Base-by-base conservation (phyloP, 371 early-diverging fungal genomes). In the Thermomucor indicae-seudaticae region DNA sequence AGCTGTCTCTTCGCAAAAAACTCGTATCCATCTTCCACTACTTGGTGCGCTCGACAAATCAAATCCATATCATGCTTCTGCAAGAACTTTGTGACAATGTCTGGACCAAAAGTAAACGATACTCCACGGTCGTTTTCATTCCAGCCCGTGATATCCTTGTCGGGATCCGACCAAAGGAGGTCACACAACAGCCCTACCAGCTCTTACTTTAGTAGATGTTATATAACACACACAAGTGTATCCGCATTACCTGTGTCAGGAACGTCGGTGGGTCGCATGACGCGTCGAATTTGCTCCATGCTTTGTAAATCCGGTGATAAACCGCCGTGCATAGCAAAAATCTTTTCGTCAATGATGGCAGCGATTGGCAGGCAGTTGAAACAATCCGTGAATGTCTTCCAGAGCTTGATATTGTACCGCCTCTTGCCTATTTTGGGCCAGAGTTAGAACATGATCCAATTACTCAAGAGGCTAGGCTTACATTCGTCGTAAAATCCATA, bases 401-500 rank as follows among this genome's bases (percentile, higher is more conserved):
- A 99, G 41, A 97, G 79, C 60, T 94, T 94, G 57, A 94, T 82
- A 61, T 86, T 95, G 54, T 90, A 93, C 59, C 99, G 80, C 61
- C 98, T 87, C 68, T 96, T 97, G 83, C 61, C 66, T 58, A 50
- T 27, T 20, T 43, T 24, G n/a, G n/a, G n/a, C n/a, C 20, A 28
- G 3, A 24, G 16, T 44, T 14, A 12, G 20, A 24, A 12, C 20
- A n/a, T 6, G 10, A 4, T 32, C 22, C 42, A 51, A 14, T 19
- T 19, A 31, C 11, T 31, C 28, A 28, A 41, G 5, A 20, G 14
- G 19, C 5, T 7, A 23, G 20, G 48, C 54, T 43, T 56, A 70
- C 96, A 96, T 76, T 99, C 99, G 65, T 99, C 99, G 69, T 96
- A 99, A 74, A 99, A 99, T 3, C 99, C 99, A 64, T 99, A 99